Conservation (phyloP, 345 rosid genomes). For the Aegle marmelos region DNA sequence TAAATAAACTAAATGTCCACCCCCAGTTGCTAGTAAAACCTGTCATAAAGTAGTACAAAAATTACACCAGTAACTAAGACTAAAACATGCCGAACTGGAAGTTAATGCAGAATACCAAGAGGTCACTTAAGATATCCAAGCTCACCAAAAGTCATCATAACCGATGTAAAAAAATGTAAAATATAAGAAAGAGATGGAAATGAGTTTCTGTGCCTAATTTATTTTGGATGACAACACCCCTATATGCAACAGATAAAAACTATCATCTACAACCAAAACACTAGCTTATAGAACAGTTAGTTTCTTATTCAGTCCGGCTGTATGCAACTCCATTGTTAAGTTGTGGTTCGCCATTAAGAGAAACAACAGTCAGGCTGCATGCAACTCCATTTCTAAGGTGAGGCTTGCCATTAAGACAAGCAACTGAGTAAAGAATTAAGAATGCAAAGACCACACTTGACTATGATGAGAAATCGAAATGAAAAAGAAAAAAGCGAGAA, state of each 20-base stretch:
- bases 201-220: not conserved
- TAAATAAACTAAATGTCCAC: conserved; percentile 86
- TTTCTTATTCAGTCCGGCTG: not conserved
- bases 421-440: not conserved
- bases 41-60: conserved; percentile 25
- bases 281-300: not conserved
- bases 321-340: not conserved
- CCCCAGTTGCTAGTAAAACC: conserved; percentile 95
- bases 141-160: not conserved
- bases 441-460: not conserved
- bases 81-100: not conserved
- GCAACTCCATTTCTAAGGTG: not conserved
- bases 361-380: not conserved
- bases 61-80: not conserved
- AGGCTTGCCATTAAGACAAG: not conserved
- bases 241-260: not conserved
- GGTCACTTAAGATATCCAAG: not conserved
- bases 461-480: no score
- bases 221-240: not conserved
- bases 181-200: not conserved
- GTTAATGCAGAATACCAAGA: not conserved
- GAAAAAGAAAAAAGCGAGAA: no score
- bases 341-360: not conserved
- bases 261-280: not conserved
- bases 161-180: not conserved